Base-by-base conservation (phyloP, 1,284 basidiomycete species). In the Sporisorium graminicola region DNA sequence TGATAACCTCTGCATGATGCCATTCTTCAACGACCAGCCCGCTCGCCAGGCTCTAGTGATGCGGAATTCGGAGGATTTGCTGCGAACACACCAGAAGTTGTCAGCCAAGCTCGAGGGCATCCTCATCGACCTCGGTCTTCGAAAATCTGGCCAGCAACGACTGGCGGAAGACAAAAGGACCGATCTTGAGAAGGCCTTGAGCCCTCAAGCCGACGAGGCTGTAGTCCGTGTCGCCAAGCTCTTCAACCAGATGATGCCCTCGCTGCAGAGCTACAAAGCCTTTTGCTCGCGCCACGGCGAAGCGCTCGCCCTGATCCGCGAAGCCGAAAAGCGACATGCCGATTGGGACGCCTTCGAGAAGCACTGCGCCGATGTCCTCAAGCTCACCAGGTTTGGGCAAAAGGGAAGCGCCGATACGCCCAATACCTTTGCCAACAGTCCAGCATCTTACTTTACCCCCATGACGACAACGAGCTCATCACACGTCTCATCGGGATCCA, bases 211-310 rank as follows among this genome's bases (percentile, higher is more conserved):
- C 5, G 74, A 79, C 54, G 66, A 78, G 44, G 81, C 79, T 3
- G 67, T 81, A 13, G 58, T 71, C 9, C 65, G 72, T 1, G 68
- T 65, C 13, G 78, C 76, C 26, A 55, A 74, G 47, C 53, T 77
- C 5, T 75, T 82, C 61, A 74, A 66, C 37, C 52, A 76, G 43
- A 70, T 80, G 65, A 76, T 76, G 56, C 73, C 76, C 5, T 65
- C 57, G 13, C 67, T 78, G 37, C 58, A 65, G 47, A 59, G 76
- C 62, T 85, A 83, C 74, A 64, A 77, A 43, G 62, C 74, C n/a
- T 85, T 84, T 53, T 84, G 83, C 65, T 75, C 81, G n/a, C 61
- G 77, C 14, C 84, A 85, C 58, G 78, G 77, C 50, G 84, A 85
- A 55, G 82, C 84, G 4, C 66, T 85, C 2, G 74, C 78, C 2